Conservation (phyloP, 2,329 filamentous ascomycete species). For the Colletotrichum orchidophilum region DNA sequence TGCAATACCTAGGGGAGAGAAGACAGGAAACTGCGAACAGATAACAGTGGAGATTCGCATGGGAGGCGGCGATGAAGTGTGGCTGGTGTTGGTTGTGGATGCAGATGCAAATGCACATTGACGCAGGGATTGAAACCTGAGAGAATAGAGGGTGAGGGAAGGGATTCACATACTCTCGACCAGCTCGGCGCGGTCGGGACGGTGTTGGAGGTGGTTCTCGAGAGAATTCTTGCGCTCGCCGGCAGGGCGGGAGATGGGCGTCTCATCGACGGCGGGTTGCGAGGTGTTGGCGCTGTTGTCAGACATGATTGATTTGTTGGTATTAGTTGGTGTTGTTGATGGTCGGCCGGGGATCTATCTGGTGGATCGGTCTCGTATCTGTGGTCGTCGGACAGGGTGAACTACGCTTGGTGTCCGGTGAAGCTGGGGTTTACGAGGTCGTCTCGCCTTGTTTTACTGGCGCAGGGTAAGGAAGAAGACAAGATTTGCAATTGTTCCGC, state of each 20-base stretch:
- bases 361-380: conserved; percentile 9
- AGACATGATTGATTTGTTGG: conserved; percentile 42
- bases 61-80: background rate
- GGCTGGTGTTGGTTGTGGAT: background rate
- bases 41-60: background rate
- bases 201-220: conserved; percentile 76
- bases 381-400: conserved; percentile 8
- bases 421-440: background rate
- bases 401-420: background rate
- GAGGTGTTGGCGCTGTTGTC: conserved; percentile 37
- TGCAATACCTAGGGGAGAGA: background rate
- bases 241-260: conserved; percentile 63
- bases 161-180: conserved; percentile 72
- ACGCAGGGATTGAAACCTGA: background rate
- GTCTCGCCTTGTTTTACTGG: conserved; percentile 22
- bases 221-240: conserved; percentile 72
- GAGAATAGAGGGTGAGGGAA: background rate
- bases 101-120: background rate
- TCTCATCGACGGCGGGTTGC: conserved; percentile 58
- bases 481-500: conserved; percentile 5
- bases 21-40: conserved; percentile 6
- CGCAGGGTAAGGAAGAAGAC: background rate
- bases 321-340: conserved; percentile 28
- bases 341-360: background rate
- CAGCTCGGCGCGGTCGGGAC: conserved; percentile 79